Base-by-base conservation (phyloP, 768 basidiomycete species). In the Pulveroboletus ravenelii region DNA sequence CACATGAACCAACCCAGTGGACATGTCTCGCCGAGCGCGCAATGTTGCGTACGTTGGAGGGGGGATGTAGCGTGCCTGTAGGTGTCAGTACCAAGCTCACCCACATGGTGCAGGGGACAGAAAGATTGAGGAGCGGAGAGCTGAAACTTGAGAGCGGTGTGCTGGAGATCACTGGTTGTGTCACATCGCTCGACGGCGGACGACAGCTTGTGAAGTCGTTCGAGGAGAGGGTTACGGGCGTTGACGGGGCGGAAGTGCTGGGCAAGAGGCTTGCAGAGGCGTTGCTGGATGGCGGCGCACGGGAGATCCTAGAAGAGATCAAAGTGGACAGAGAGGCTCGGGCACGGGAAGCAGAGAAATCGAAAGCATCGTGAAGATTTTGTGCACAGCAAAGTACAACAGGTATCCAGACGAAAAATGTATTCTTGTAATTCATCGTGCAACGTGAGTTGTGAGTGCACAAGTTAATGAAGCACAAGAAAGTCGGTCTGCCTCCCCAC, bases 21-120 rank as follows among this genome's bases (percentile, higher is more conserved):
- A 71, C 63, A 48, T 90, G 87, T 61, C 72, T 78, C 23, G 92
- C 93, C 2, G 96, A 99, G 70, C 81, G 96, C 13, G 89, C 87
- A 1, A 87, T 89, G 68, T 73, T 98, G 55, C 76, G 86, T n/a
- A 84, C 86, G 20, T 75, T 98, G 46, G 96, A 98, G 69, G 96
- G 96, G 27, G 96, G 96, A 23, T 99, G 96, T 71, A 93, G 90
- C 54, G 94, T 99, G 0, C 95, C 95, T 3, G 93, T 99, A 14
- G 95, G 94, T 4, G 85, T 91, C 27, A 72, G 76, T 45, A 84
- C 81, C 27, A 70, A 65, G 41, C 66, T 87, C 49, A 66, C 68
- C 14, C 61, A 64, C 10, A 55, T 57, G 6, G 60, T 61, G 12
- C 61, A 61, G 35, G 68, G 70, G n/a, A 54, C 64, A 5, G 66